Conservation (phyloP, 2,329 filamentous ascomycete genomes). For the Aschersonia sp. region DNA sequence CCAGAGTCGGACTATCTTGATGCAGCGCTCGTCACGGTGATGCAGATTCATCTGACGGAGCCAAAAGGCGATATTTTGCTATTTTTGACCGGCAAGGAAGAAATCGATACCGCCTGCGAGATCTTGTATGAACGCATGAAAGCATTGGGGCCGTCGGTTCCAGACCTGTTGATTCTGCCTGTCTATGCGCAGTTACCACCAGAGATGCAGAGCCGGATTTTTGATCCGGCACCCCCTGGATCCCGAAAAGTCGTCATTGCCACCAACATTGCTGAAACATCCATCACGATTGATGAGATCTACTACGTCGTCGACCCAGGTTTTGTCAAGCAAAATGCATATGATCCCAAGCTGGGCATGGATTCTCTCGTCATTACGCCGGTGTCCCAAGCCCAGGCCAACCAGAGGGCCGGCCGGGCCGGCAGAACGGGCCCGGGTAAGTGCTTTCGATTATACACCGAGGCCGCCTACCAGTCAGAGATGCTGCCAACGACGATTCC, state of each 20-base stretch:
- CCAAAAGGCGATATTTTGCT: conserved; percentile 88
- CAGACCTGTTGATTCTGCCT: conserved; percentile 81
- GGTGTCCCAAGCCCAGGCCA: conserved; percentile 92
- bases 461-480: conserved; percentile 88
- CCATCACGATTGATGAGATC: conserved; percentile 94
- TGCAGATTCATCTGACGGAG: conserved; percentile 95
- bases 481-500: conserved; percentile 95
- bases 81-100: conserved; percentile 93
- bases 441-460: conserved; percentile 89
- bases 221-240: conserved; percentile 79
- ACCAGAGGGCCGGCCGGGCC: conserved; percentile 83
- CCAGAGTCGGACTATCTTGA: conserved; percentile 95
- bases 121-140: conserved; percentile 95
- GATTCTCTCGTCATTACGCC: conserved; percentile 91
- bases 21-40: conserved; percentile 84
- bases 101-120: conserved; percentile 91
- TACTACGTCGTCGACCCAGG: conserved; percentile 96
- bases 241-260: conserved; percentile 91
- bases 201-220: conserved; percentile 88
- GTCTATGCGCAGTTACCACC: conserved; percentile 92
- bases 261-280: conserved; percentile 96
- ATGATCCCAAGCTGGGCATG: conserved; percentile 96
- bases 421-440: conserved; percentile 93
- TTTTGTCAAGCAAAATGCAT: conserved; percentile 95
- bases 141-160: conserved; percentile 75